A percentile compares a stretch with the other conserved stretches of the same genome.
phyloP scores from a whole-genome alignment of 2,329 filamentous ascomycete species.

The Colletotrichum ledebouriae region DNA sequence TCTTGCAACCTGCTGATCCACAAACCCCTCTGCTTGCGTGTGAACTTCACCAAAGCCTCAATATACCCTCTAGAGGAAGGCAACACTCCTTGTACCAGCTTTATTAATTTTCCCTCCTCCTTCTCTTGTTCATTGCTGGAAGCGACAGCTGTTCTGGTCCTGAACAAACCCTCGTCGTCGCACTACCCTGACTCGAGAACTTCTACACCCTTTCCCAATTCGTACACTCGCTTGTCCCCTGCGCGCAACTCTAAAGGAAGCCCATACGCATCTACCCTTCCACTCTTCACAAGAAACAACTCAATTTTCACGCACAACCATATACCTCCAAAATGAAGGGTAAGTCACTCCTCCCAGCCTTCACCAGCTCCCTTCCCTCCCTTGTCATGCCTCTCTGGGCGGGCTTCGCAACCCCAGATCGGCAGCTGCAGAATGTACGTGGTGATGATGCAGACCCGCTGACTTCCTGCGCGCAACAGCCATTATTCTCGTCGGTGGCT shows the following conservation, averaged over 20 bases:
- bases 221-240: constrained; percentile 37
- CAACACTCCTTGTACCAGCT: constrained; percentile 21
- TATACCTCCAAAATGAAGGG: constrained; percentile 42
- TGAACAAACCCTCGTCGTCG: constrained; percentile 7
- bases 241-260: constrained; percentile 31
- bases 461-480: constrained; percentile 63
- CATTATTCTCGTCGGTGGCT: constrained; percentile 98
- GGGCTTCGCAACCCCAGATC: not conserved
- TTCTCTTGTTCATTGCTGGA: not conserved
- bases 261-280: constrained; percentile 17
- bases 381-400: not conserved
- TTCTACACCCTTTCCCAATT: constrained; percentile 24
- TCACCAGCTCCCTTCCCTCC: not conserved
- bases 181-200: constrained; percentile 3
- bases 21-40: constrained; percentile 10
- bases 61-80: constrained; percentile 22
- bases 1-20: constrained; percentile 32
- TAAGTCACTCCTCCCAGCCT: constrained; percentile 5
- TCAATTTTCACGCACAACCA: constrained; percentile 5
- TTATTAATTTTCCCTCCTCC: constrained; percentile 25
- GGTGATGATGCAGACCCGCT: constrained; percentile 23
- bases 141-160: not conserved
- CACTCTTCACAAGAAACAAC: not conserved
- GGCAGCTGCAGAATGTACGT: not conserved
- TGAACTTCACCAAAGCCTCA: constrained; percentile 17